A percentile compares a stretch with the other conserved stretches of the same genome.
Conservation (phyloP, 306 rosid genomes). For the Quercus dentata region DNA sequence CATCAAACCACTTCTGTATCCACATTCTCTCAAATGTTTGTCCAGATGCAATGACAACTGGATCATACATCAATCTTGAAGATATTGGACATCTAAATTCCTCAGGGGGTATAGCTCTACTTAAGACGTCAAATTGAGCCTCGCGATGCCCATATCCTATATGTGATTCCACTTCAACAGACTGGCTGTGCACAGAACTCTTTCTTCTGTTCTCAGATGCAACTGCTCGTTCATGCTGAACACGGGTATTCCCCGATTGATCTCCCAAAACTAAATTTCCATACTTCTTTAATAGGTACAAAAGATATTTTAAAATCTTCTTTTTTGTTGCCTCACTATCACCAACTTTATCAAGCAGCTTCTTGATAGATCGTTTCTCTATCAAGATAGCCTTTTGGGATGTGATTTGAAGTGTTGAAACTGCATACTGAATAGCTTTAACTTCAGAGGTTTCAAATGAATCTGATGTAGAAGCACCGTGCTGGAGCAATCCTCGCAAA, state of each 20-base stretch:
- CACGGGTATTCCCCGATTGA: slow-evolving; percentile 30
- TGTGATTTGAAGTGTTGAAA: slow-evolving; percentile 56
- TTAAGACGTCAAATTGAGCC: slow-evolving; percentile 28
- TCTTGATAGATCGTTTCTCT: slow-evolving; percentile 67
- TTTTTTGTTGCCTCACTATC: slow-evolving; percentile 38
- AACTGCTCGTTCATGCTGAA: slow-evolving; percentile 24
- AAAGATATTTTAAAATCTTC: slow-evolving; percentile 55
- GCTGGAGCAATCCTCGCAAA: slow-evolving; percentile 48
- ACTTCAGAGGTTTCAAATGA: slow-evolving; percentile 46
- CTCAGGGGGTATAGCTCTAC: slow-evolving; percentile 49
- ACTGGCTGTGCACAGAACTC: slow-evolving; percentile 20
- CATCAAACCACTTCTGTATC: slow-evolving; percentile 88
- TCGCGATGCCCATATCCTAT: slow-evolving; percentile 14
- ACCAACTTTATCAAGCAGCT: slow-evolving; percentile 41
- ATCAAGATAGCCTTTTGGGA: slow-evolving; percentile 46
- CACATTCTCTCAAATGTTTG: slow-evolving; percentile 76
- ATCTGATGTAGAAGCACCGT: slow-evolving; percentile 39
- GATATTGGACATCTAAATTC: slow-evolving; percentile 75
- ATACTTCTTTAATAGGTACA: slow-evolving; percentile 50
- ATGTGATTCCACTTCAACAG: slow-evolving; percentile 25
- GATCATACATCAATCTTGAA: slow-evolving; percentile 78
- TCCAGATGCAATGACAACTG: slow-evolving; percentile 83
- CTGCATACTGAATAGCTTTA: slow-evolving; percentile 57
- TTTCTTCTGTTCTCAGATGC: slow-evolving; percentile 28
- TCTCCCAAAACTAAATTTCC: slow-evolving; percentile 34